phyloP scores from a whole-genome alignment of 2,329 filamentous ascomycete genomes.

The Cladobotryum mycophilum region DNA sequence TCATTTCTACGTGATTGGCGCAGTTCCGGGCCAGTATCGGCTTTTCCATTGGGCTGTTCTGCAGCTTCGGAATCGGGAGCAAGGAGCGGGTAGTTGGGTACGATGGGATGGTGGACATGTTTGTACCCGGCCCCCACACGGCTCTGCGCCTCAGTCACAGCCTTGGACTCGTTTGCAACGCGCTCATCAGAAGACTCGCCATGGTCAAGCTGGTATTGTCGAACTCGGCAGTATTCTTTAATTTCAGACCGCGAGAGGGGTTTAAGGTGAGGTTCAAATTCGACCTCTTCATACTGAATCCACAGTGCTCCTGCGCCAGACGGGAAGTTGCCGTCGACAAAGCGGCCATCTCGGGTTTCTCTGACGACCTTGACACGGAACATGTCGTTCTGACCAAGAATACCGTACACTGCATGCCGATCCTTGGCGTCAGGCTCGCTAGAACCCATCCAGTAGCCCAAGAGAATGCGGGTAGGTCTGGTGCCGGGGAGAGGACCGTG shows the following conservation, averaged over 20 bases:
- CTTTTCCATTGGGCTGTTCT: constrained; percentile 9
- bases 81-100: constrained; percentile 18
- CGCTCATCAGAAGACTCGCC: constrained; percentile 45
- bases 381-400: constrained; percentile 57
- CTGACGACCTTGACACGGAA: constrained; percentile 57
- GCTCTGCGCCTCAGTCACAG: constrained; percentile 44
- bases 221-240: constrained; percentile 58
- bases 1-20: constrained; percentile 39
- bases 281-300: constrained; percentile 57
- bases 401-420: constrained; percentile 57
- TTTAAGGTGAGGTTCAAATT: constrained; percentile 50
- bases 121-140: constrained; percentile 33
- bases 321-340: constrained; percentile 54
- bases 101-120: constrained; percentile 13
- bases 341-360: constrained; percentile 54
- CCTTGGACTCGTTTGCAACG: constrained; percentile 43
- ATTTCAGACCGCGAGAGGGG: constrained; percentile 47
- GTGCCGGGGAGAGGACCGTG: constrained; percentile 43
- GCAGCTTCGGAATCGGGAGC: constrained; percentile 14
- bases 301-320: constrained; percentile 53
- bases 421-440: constrained; percentile 39
- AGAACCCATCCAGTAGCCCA: constrained; percentile 56
- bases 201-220: constrained; percentile 51
- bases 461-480: constrained; percentile 50
- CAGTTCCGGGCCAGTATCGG: constrained; percentile 31